Base-by-base conservation (phyloP, 2,329 filamentous ascomycete genomes). In the Claviceps pazoutovae region DNA sequence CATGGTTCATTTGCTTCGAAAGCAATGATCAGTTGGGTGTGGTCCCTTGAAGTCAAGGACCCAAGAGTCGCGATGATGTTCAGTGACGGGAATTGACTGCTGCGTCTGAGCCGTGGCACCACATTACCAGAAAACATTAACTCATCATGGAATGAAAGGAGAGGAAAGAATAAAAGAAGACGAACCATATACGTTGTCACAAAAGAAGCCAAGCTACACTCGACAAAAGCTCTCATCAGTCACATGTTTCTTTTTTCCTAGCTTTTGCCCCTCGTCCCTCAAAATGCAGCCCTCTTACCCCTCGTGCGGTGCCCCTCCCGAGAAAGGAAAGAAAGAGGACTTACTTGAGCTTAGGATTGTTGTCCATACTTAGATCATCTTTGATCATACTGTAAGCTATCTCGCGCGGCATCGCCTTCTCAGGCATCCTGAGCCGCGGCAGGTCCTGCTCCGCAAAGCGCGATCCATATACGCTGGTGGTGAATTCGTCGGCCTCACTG, bases 311-410 rank as follows among this genome's bases (percentile, higher is more conserved):
- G 8, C 14, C n/a, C 38, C 14, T 17, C 17, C 7, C 16, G 2
- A 19, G 3, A 11, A 23, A 34, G n/a, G 6, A 9, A 37, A 14
- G 16, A 23, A n/a, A n/a, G 9, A 21, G 7, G 16, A 7, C 16
- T 59, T 70, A 86, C 83, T 84, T 88, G 56, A 95, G 77, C 75
- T 89, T 91, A 8, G 89, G 88, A 60, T 91, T 94, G 52, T 89
- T 89, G 65, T 97, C 91, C 50, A 96, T 74, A 57, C 86, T 93
- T 57, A 96, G 74, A 64, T 95, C 88, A 66, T 96, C 91, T 74
- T 88, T 91, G 75, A 96, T 96, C 86, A 96, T 86, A 48, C 89
- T 84, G 68, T 96, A 95, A n/a, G 91, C 91, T 50, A 95, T 79
- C 59, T 95, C 86, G 59, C 80, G 82, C 45, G 91, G 91, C 90